Evolutionary conservation across 257 asterid species (phyloP).

Genomic region (Linderniella brevidens): DNA sequence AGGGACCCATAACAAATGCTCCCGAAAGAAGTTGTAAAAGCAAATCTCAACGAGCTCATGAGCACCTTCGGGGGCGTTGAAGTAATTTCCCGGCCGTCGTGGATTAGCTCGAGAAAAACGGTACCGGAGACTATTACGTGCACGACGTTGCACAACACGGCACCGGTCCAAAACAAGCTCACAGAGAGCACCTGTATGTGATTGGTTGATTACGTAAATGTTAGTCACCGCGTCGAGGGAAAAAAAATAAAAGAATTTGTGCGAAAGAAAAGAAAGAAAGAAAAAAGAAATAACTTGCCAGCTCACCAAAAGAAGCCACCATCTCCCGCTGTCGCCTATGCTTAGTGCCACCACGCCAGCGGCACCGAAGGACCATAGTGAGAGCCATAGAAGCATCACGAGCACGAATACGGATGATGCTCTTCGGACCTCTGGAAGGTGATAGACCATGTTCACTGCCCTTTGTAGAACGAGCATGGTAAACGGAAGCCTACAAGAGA

Average conservation of each 20-base stretch:
- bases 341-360: constrained; percentile 88
- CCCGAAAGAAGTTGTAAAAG: constrained; percentile 86
- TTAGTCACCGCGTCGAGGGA: constrained; percentile 10
- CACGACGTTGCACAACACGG: constrained; percentile 75
- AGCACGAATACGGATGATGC: constrained; percentile 61
- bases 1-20: constrained; percentile 98
- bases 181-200: constrained; percentile 64
- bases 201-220: constrained; percentile 7
- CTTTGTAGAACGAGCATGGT: constrained; percentile 90
- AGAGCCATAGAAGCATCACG: constrained; percentile 78
- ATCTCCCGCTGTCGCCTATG: constrained; percentile 68
- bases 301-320: constrained; percentile 99
- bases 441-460: constrained; percentile 81
- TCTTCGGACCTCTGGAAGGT: constrained; percentile 66
- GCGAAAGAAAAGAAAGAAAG: constrained; percentile 12
- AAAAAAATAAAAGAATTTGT: neutral
- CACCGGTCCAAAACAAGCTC: constrained; percentile 98
- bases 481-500: constrained; percentile 64
- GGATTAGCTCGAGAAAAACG: constrained; percentile 77
- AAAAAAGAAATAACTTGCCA: constrained; percentile 80
- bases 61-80: constrained; percentile 85
- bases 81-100: constrained; percentile 65
- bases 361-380: constrained; percentile 86
- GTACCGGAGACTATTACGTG: constrained; percentile 91
- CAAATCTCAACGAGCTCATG: constrained; percentile 45